phyloP scores from a whole-genome alignment of 768 basidiomycete species.

The Phlegmacium glaucopus region DNA sequence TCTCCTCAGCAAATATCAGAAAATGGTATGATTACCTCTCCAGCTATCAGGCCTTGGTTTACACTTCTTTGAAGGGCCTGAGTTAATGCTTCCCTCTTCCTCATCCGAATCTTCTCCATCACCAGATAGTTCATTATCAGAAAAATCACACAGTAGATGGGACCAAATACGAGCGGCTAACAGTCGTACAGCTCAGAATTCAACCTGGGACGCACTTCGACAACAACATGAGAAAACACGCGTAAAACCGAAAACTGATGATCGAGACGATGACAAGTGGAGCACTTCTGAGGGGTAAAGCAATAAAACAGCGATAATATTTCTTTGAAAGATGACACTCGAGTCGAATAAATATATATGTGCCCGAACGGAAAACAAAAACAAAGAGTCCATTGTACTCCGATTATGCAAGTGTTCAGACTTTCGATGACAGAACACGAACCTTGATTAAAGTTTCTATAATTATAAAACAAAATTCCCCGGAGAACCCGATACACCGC shows the following conservation, averaged over 20 bases:
- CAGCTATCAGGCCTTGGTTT: background rate
- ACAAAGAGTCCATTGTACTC: no score
- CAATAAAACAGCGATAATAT: slow-evolving; percentile 1
- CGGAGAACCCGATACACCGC: slow-evolving; percentile 22
- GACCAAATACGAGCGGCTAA: slow-evolving; percentile 63
- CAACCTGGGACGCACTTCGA: slow-evolving; percentile 68
- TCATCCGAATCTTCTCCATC: background rate
- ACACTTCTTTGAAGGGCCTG: slow-evolving; percentile 2
- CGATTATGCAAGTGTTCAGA: no score
- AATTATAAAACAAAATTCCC: slow-evolving; percentile 13
- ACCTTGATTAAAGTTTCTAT: background rate
- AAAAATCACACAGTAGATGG: slow-evolving; percentile 46
- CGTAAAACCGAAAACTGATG: slow-evolving; percentile 13
- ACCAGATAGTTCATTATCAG: slow-evolving; percentile 3
- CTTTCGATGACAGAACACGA: background rate
- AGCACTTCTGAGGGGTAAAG: background rate
- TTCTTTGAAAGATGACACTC: no score
- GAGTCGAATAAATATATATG: no score
- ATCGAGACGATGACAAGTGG: slow-evolving; percentile 7
- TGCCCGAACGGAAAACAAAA: no score
- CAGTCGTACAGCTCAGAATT: slow-evolving; percentile 35
- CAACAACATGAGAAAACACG: slow-evolving; percentile 47
- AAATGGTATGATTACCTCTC: background rate
- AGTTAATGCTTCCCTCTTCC: slow-evolving; percentile 9
- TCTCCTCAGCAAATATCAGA: background rate